phyloP scores from a whole-genome alignment of 2,329 filamentous ascomycete genomes.

The Lasiodiplodia sp. region DNA sequence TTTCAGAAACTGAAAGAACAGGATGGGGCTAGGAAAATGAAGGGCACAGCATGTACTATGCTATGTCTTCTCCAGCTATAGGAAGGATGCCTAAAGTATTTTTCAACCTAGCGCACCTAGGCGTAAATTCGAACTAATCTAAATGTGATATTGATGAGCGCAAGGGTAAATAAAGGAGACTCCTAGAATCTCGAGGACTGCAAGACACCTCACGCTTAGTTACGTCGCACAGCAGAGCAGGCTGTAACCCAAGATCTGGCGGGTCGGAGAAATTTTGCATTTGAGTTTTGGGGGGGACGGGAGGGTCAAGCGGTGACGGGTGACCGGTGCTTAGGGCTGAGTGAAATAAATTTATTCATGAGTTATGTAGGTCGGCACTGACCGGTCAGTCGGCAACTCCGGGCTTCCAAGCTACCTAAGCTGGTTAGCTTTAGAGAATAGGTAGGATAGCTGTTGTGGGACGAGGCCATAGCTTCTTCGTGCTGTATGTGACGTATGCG shows the following conservation, averaged over 20 bases:
- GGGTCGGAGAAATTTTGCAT: not conserved
- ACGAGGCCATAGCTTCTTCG: conserved; percentile 18
- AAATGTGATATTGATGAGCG: not conserved
- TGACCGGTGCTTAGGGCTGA: conserved; percentile 7
- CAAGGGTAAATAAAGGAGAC: not conserved
- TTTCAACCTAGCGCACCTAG: not conserved
- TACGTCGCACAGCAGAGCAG: not conserved
- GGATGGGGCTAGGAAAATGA: not conserved
- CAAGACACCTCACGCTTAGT: not conserved
- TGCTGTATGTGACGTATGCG: not conserved
- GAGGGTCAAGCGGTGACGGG: conserved; percentile 1
- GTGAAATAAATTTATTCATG: not conserved
- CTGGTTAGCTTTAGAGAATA: not conserved
- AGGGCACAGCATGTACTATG: not conserved
- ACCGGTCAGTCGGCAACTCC: not conserved
- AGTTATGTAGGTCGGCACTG: not conserved
- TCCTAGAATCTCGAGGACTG: not conserved
- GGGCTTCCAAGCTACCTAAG: not conserved
- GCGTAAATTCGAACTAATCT: not conserved
- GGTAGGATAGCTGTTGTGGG: not conserved
- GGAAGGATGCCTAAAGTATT: not conserved
- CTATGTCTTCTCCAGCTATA: not conserved
- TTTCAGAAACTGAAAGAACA: not conserved
- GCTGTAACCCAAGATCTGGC: not conserved
- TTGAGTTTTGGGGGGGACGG: not conserved